phyloP scores from a whole-genome alignment of 495 filamentous ascomycete genomes.

The Penicillium atrosanguineum region DNA sequence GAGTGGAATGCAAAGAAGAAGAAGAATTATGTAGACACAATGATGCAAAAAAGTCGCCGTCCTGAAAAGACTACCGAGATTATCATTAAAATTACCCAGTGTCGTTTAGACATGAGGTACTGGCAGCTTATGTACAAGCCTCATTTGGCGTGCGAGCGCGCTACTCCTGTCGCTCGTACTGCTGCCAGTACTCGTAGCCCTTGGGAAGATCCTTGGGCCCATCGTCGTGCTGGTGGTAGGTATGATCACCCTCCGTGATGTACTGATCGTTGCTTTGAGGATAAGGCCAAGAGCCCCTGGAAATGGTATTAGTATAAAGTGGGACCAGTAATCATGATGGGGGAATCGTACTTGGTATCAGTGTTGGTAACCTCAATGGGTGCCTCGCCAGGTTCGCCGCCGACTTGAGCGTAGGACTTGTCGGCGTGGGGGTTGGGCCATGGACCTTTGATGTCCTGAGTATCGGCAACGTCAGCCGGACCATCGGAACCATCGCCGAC shows the following conservation, averaged over 20 bases:
- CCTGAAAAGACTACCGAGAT: not conserved
- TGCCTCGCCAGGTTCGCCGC: constrained; percentile 4
- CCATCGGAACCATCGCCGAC: constrained; percentile 1
- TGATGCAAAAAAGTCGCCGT: not conserved
- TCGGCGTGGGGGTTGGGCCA: constrained; percentile 12
- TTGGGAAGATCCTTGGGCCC: constrained; percentile 18
- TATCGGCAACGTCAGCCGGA: not conserved
- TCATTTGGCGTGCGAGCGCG: not conserved
- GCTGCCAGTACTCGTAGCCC: constrained; percentile 18
- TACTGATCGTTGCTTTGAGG: constrained; percentile 12
- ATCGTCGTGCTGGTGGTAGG: constrained; percentile 12
- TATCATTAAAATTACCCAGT: constrained; percentile 4
- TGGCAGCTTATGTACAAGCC: constrained; percentile 19
- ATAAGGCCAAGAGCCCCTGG: constrained; percentile 12
- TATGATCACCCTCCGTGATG: constrained; percentile 7
- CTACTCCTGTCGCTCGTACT: constrained; percentile 13
- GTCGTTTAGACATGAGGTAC: constrained; percentile 2
- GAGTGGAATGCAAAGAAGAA: no score
- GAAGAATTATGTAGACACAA: no score
- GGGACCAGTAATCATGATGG: no score
- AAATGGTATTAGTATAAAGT: not conserved
- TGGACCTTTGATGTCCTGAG: not conserved
- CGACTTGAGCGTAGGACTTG: constrained; percentile 8
- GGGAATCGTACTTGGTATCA: constrained; percentile 8
- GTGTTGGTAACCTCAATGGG: constrained; percentile 8